Percentiles rank a stretch among this genome's conserved stretches.
phyloP scores from a whole-genome alignment of 129 eudicot genomes.

The Saposhnikovia divaricata region DNA sequence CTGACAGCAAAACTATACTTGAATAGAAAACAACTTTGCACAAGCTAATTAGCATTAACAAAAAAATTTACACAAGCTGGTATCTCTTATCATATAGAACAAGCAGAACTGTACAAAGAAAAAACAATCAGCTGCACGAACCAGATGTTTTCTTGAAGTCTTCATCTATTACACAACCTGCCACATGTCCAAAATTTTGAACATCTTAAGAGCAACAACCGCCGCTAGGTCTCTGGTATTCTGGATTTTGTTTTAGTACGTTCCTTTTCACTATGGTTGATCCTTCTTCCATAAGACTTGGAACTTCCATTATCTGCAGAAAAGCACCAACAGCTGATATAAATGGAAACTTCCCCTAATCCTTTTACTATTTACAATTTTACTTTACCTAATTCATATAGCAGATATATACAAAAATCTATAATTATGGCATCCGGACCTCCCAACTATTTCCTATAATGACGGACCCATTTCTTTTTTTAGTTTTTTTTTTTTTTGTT shows the following conservation, averaged over 20 bases:
- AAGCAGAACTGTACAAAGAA: slow-evolving; percentile 2
- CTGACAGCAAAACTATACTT: background rate
- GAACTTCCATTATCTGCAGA: slow-evolving; percentile 81
- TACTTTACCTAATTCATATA: too few relatives aligned
- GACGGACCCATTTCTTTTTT: background rate
- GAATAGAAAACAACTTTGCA: too few relatives aligned
- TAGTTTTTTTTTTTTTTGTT: too few relatives aligned
- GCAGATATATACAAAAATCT: background rate
- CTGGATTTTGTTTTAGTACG: slow-evolving; percentile 76
- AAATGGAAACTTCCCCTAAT: background rate
- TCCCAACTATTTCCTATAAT: background rate
- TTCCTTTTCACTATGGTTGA: slow-evolving; percentile 65
- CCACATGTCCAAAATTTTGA: background rate
- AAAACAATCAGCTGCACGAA: slow-evolving; percentile 23
- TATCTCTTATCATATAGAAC: slow-evolving; percentile 5
- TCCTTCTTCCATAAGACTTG: slow-evolving; percentile 89
- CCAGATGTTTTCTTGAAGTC: background rate
- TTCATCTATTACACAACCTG: background rate
- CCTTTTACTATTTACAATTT: too few relatives aligned
- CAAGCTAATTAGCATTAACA: too few relatives aligned
- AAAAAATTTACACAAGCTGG: slow-evolving; percentile 32
- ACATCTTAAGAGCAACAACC: slow-evolving; percentile 56
- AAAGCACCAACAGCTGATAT: background rate
- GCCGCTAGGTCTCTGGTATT: slow-evolving; percentile 27
- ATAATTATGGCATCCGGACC: background rate